Percentiles rank a stretch among this genome's conserved stretches.
phyloP scores from a whole-genome alignment of 768 basidiomycete genomes.

The Tephrocybe sp. region DNA sequence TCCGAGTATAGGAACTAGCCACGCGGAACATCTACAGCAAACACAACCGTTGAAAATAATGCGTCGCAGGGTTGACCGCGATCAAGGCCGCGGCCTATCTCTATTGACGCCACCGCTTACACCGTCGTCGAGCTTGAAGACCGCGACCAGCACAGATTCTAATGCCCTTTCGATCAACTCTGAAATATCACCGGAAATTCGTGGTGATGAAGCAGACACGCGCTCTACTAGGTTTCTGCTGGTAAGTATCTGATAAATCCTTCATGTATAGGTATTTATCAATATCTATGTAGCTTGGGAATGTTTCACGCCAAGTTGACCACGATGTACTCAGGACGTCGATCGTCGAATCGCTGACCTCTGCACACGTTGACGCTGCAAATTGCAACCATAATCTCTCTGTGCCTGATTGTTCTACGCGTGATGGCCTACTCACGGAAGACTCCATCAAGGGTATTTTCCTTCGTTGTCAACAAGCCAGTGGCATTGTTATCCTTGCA shows the following conservation, averaged over 20 bases:
- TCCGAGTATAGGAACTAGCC: no score
- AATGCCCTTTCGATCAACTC: conserved; percentile 15
- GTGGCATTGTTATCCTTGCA: conserved; percentile 56
- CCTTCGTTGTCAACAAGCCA: conserved; percentile 46
- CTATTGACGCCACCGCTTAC: conserved; percentile 72
- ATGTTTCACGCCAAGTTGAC: conserved; percentile 31
- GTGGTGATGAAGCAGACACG: conserved; percentile 27
- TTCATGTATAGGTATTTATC: background rate
- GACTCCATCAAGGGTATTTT: conserved; percentile 56
- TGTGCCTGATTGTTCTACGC: background rate
- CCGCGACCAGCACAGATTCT: conserved; percentile 35
- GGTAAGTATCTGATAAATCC: conserved; percentile 21
- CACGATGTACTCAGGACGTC: conserved; percentile 27
- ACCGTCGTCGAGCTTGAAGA: conserved; percentile 56
- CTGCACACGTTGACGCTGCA: conserved; percentile 5
- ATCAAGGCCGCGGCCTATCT: conserved; percentile 31
- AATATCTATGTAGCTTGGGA: conserved; percentile 32
- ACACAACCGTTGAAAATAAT: conserved; percentile 25
- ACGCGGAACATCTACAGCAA: conserved; percentile 19
- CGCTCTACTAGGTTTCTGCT: conserved; percentile 35
- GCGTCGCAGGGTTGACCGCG: conserved; percentile 34
- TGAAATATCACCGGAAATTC: conserved; percentile 22
- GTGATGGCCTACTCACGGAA: conserved; percentile 10
- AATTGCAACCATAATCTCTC: conserved; percentile 2
- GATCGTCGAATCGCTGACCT: conserved; percentile 24